Conservation (phyloP, 352 stramenopile genomes). For the Phytophthora sp. region DNA sequence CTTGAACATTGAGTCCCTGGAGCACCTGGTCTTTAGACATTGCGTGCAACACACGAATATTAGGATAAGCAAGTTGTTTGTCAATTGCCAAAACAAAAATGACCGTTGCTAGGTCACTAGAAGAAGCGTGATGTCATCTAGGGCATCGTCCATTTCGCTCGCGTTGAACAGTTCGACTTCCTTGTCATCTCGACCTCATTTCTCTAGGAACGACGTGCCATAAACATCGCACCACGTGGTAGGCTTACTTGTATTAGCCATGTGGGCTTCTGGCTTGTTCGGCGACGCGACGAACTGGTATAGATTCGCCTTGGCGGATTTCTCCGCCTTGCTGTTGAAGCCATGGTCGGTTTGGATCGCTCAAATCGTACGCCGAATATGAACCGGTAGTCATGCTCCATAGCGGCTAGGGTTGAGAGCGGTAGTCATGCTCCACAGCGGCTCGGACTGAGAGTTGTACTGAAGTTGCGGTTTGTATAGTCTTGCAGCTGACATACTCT, state of each 20-base stretch:
- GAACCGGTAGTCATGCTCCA: too few relatives aligned
- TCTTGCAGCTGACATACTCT: neutral
- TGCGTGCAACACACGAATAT: slow-evolving; percentile 1
- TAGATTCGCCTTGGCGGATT: neutral
- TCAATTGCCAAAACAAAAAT: too few relatives aligned
- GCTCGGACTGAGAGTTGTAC: neutral
- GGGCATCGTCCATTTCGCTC: too few relatives aligned
- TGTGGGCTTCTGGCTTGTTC: neutral
- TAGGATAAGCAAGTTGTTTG: slow-evolving; percentile 16
- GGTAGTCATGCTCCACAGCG: neutral
- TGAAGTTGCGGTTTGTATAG: neutral
- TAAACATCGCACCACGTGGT: too few relatives aligned
- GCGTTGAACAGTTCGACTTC: too few relatives aligned
- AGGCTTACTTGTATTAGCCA: too few relatives aligned
- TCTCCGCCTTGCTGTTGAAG: neutral
- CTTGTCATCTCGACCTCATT: too few relatives aligned
- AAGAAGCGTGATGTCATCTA: too few relatives aligned
- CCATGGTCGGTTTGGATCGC: neutral
- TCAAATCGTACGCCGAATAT: neutral
- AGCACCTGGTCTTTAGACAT: neutral
- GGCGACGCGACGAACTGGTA: neutral
- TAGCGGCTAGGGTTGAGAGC: too few relatives aligned
- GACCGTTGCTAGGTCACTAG: too few relatives aligned
- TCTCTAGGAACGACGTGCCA: too few relatives aligned
- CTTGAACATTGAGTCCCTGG: neutral